A percentile compares a stretch with the other conserved stretches of the same genome.
These are phyloP conservation scores for Sequoia sempervirens DNA, from an alignment of 75 land plant species.

Conservation along the genomic window DNA sequence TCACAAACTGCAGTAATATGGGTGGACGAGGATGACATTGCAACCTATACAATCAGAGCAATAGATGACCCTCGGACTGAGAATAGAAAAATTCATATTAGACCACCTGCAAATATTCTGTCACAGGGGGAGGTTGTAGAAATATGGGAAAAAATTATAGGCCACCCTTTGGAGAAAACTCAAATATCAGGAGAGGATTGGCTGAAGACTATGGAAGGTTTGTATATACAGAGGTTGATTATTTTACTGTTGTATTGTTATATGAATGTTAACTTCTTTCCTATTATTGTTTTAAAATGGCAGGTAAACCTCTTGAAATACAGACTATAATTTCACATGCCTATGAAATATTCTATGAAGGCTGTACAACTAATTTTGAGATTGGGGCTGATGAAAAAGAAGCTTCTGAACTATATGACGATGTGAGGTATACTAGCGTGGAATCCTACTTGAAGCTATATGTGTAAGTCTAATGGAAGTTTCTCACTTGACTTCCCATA, in stretches of 20 bases:
- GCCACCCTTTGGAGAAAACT: conserved; percentile 24
- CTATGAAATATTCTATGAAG: conserved; percentile 22
- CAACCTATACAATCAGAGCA: conserved; percentile 41
- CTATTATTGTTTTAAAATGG: neutral
- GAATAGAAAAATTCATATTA: conserved; percentile 35
- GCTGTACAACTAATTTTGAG: conserved; percentile 22
- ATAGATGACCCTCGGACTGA: conserved; percentile 43
- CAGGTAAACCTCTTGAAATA: conserved; percentile 15
- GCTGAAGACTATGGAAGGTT: conserved; percentile 30
- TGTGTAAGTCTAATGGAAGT: conserved; percentile 10
- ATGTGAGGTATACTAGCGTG: conserved; percentile 27
- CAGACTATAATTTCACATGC: conserved; percentile 10
- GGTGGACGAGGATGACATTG: conserved; percentile 56
- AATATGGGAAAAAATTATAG: conserved; percentile 36
- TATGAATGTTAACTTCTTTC: neutral
- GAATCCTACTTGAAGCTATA: conserved; percentile 27
- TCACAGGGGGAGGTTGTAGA: conserved; percentile 48
- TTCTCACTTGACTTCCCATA: neutral
- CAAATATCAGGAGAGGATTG: conserved; percentile 22
- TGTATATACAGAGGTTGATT: neutral
- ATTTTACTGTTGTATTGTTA: neutral
- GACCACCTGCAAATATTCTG: conserved; percentile 40
- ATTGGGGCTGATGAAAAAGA: conserved; percentile 26
- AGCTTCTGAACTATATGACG: conserved; percentile 33
- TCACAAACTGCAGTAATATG: conserved; percentile 23